Percentiles rank a stretch among this genome's conserved stretches.
Conservation (phyloP, 1,284 basidiomycete genomes). For the Fomitopsis schrenkii region DNA sequence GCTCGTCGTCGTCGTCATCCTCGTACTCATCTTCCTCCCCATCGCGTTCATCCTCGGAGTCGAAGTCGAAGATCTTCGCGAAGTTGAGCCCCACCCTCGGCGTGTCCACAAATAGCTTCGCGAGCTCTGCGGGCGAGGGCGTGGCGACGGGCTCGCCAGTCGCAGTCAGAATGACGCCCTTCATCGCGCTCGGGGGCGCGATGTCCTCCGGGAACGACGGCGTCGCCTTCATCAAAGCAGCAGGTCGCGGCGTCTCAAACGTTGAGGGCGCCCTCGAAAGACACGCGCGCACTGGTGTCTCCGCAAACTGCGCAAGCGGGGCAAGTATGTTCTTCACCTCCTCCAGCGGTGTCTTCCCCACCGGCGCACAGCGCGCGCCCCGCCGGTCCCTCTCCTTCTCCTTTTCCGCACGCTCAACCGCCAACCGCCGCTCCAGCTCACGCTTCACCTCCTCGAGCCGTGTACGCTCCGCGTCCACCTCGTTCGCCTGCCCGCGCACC, state of each 20-base stretch:
- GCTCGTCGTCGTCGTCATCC: constrained; percentile 8
- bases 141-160: constrained; percentile 70
- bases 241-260: constrained; percentile 38
- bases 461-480: constrained; percentile 48
- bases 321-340: constrained; percentile 69
- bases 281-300: constrained; percentile 18
- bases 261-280: constrained; percentile 27
- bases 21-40: constrained; percentile 16
- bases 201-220: constrained; percentile 15
- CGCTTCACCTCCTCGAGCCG: constrained; percentile 39
- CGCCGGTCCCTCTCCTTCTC: constrained; percentile 32
- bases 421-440: constrained; percentile 45
- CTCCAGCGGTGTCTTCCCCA: constrained; percentile 61
- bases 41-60: constrained; percentile 31
- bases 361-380: constrained; percentile 10
- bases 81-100: constrained; percentile 69
- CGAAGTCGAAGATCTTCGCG: constrained; percentile 69
- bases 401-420: constrained; percentile 34
- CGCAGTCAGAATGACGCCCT: constrained; percentile 71
- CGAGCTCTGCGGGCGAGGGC: constrained; percentile 59
- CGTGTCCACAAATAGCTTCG: constrained; percentile 58
- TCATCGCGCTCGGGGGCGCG: constrained; percentile 65
- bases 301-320: constrained; percentile 41
- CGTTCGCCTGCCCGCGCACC: constrained; percentile 46
- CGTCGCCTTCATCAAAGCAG: constrained; percentile 14